Evolutionary conservation across 768 basidiomycete species (phyloP).

Genomic region (Lactarius sanguifluus): DNA sequence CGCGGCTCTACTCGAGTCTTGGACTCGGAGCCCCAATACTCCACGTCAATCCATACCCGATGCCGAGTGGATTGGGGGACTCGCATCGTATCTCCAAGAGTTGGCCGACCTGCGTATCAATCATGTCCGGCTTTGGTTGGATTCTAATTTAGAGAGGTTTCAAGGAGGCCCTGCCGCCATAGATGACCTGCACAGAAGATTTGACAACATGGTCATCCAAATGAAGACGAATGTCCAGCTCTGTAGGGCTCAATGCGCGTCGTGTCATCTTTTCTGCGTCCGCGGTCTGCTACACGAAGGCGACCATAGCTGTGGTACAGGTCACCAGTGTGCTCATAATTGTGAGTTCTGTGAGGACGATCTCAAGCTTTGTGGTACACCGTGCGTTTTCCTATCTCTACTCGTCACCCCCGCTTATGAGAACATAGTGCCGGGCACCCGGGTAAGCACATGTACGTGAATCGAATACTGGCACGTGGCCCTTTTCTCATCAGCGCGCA

Average conservation of each 20-base stretch:
- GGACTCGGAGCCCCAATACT: constrained; percentile 33
- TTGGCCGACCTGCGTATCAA: constrained; percentile 45
- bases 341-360: constrained; percentile 47
- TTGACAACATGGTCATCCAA: constrained; percentile 45
- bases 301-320: constrained; percentile 52
- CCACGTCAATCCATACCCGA: constrained; percentile 42
- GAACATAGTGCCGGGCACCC: constrained; percentile 53
- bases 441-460: constrained; percentile 52
- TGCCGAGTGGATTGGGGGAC: constrained; percentile 40
- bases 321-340: constrained; percentile 44
- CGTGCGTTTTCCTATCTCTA: constrained; percentile 38
- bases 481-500: constrained; percentile 45
- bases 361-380: constrained; percentile 44
- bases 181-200: constrained; percentile 44
- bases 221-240: constrained; percentile 47
- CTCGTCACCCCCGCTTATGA: background rate
- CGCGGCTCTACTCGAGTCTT: constrained; percentile 31
- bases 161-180: constrained; percentile 44
- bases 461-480: background rate
- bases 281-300: constrained; percentile 42
- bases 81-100: constrained; percentile 41
- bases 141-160: constrained; percentile 49
- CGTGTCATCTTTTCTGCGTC: constrained; percentile 53
- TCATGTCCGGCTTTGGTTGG: constrained; percentile 53
- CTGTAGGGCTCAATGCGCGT: constrained; percentile 48